Evolutionary conservation across 108 stramenopile species (phyloP), one percentile per base, ranked within the genome.

Genomic region (Hondaea fermentalgiana): DNA sequence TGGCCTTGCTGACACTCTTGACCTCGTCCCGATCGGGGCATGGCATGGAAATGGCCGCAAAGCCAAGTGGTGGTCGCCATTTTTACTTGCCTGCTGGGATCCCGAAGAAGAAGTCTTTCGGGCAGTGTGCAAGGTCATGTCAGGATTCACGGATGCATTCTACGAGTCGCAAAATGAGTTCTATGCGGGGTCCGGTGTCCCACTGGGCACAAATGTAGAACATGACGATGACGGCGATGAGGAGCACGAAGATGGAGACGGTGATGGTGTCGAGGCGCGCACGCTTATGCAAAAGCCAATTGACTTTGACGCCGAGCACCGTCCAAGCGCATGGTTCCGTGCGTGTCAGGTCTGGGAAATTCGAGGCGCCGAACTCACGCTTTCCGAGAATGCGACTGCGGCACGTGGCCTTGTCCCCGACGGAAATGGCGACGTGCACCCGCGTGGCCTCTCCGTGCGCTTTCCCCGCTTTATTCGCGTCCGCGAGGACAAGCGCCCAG

Each of bases 101-200:
- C 92, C 94, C 44, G 99, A 99, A 53, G 89, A 95, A 28, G 98
- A 98, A 88, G 97, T 97, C 91, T 98, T 96, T 88, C 98, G 99
- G 90, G 95, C 94, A 58, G 98, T 99, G 0, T 99, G 98, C 95
- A 99, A 99, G 92, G 95, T 98, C 90, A 98, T 98, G 57, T 99
- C 98, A 5, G 99, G 98, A 14, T 99, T 99, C 92, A 96, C 96
- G 25, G 98, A 99, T 90, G 98, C 98, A 60, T 94, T 95, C 76
- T 90, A 97, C 72, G 93, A 96, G 91, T 91, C 91, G 29, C 88
- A 97, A 44, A 91, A 96, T 25, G 93, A 95, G 23, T 90, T 90
- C 28, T 92, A 97, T 47, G 95, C 95, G 43, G 35, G 2, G 2
- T 35, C 35, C 35, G 35, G 35, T 35, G 35, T 35, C 35, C 35